Conservation (phyloP, 1,139 yeast species). For the Suhomyces guaymorum region DNA sequence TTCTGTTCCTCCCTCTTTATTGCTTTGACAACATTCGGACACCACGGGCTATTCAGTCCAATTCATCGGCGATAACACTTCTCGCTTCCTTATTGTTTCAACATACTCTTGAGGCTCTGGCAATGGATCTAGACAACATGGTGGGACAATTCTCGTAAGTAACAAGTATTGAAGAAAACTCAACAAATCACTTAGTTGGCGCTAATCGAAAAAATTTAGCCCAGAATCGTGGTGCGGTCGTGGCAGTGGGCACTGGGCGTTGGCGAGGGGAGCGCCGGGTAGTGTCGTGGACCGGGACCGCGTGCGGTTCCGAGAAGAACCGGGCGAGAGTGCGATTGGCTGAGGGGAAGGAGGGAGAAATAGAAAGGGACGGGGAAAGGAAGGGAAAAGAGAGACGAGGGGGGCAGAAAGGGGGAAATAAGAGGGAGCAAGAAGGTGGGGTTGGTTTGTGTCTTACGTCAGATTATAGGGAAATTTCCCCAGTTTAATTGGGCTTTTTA, state of each 20-base stretch:
- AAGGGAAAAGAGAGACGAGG: too few relatives aligned
- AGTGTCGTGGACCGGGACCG: slow-evolving; percentile 5
- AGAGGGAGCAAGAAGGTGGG: too few relatives aligned
- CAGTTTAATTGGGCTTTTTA: too few relatives aligned
- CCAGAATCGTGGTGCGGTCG: slow-evolving; percentile 12
- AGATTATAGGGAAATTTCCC: too few relatives aligned
- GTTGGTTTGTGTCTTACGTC: too few relatives aligned
- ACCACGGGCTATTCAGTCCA: too few relatives aligned
- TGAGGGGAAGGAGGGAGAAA: background rate
- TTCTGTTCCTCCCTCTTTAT: too few relatives aligned
- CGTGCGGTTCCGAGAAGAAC: slow-evolving; percentile 6
- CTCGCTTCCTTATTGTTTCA: too few relatives aligned
- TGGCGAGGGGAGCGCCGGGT: slow-evolving; percentile 6
- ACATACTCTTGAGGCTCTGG: slow-evolving; percentile 51
- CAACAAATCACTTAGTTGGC: slow-evolving; percentile 7
- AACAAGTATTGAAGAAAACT: slow-evolving; percentile 10
- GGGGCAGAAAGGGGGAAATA: too few relatives aligned
- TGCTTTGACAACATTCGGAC: too few relatives aligned
- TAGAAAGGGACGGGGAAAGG: too few relatives aligned
- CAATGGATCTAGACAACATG: slow-evolving; percentile 45
- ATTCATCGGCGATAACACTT: too few relatives aligned
- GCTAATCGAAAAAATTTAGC: slow-evolving; percentile 15
- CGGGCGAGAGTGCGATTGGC: slow-evolving; percentile 7
- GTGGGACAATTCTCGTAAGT: slow-evolving; percentile 13
- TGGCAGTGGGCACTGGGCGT: slow-evolving; percentile 11